Evolutionary conservation across 129 eudicot genomes (phyloP).

Genomic region (Deinandra increscens): DNA sequence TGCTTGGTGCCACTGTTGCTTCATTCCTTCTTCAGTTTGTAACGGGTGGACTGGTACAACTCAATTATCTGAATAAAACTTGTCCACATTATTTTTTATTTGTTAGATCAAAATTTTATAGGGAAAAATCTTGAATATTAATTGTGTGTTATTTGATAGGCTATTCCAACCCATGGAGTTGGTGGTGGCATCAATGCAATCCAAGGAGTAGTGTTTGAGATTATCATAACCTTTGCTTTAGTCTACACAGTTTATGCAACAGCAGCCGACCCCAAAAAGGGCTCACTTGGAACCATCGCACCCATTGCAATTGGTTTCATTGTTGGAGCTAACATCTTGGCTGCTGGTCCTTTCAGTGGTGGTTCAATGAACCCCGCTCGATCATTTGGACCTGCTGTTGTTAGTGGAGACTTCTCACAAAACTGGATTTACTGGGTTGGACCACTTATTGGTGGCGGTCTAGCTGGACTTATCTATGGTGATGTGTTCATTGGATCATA

Average conservation of each 20-base stretch:
- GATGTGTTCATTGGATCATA: slow-evolving; percentile 54
- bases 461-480: slow-evolving; percentile 65
- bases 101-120: background rate
- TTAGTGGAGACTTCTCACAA: slow-evolving; percentile 44
- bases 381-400: slow-evolving; percentile 72
- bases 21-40: slow-evolving; percentile 52
- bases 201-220: slow-evolving; percentile 57
- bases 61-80: background rate
- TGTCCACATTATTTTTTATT: background rate
- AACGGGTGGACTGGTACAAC: slow-evolving; percentile 38
- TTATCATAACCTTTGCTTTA: slow-evolving; percentile 55
- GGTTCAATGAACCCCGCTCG: slow-evolving; percentile 81
- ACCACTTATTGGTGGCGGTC: slow-evolving; percentile 72
- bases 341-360: slow-evolving; percentile 69
- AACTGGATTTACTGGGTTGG: slow-evolving; percentile 76
- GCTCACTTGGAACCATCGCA: slow-evolving; percentile 53
- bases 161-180: slow-evolving; percentile 58
- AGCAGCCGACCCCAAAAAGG: slow-evolving; percentile 65
- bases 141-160: slow-evolving; percentile 29
- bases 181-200: slow-evolving; percentile 40
- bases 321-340: slow-evolving; percentile 67
- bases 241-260: slow-evolving; percentile 72
- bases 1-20: slow-evolving; percentile 56
- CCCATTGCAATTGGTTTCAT: slow-evolving; percentile 68
- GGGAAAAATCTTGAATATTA: background rate